These are phyloP conservation scores for Crotalaria pallida DNA, from an alignment of 306 rosid species.

Conservation along the genomic window DNA sequence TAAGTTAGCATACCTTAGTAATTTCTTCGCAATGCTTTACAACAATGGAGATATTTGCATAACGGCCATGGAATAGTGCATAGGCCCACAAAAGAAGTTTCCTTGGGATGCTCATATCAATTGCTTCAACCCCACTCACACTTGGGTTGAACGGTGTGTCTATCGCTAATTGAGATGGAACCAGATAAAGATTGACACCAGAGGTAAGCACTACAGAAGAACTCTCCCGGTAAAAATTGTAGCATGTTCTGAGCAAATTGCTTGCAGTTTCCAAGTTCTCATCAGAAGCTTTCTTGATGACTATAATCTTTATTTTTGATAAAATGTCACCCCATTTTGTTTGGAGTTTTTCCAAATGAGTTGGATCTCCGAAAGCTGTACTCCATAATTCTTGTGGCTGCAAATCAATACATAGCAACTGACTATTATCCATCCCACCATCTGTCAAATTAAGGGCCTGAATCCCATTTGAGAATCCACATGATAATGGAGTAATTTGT, in stretches of 20 bases:
- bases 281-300: slow-evolving; percentile 57
- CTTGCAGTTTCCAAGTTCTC: slow-evolving; percentile 72
- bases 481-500: slow-evolving; percentile 52
- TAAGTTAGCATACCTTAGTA: slow-evolving; percentile 62
- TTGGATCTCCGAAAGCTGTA: slow-evolving; percentile 68
- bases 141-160: slow-evolving; percentile 51
- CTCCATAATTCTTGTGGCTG: slow-evolving; percentile 74
- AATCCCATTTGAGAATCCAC: slow-evolving; percentile 41
- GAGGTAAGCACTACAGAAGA: slow-evolving; percentile 68
- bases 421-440: slow-evolving; percentile 48
- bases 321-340: slow-evolving; percentile 57
- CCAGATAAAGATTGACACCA: slow-evolving; percentile 65
- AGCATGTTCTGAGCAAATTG: slow-evolving; percentile 77
- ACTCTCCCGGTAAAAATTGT: slow-evolving; percentile 88
- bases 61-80: slow-evolving; percentile 65
- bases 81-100: slow-evolving; percentile 98
- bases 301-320: slow-evolving; percentile 44
- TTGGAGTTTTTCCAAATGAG: slow-evolving; percentile 50
- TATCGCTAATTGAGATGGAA: slow-evolving; percentile 49
- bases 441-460: slow-evolving; percentile 44
- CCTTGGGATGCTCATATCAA: slow-evolving; percentile 94
- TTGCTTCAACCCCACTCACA: slow-evolving; percentile 60
- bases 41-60: slow-evolving; percentile 65
- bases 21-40: slow-evolving; percentile 95
- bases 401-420: slow-evolving; percentile 74